These are phyloP conservation scores for Huntiella savannae DNA, from an alignment of 2,329 filamentous ascomycete species.

Conservation along the genomic window DNA sequence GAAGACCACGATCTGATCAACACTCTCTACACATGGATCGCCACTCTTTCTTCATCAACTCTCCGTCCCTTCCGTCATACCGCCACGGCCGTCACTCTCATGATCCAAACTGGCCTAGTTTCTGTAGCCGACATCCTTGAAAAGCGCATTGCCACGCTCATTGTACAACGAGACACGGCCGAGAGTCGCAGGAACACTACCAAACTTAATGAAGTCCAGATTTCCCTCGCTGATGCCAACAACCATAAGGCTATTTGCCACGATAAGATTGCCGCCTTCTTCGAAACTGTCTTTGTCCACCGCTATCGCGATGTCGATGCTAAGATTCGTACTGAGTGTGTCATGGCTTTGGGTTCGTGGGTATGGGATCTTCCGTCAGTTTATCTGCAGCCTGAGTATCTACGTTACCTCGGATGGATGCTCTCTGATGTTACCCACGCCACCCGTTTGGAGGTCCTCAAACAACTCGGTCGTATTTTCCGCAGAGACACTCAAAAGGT, in stretches of 20 bases:
- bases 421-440: slow-evolving; percentile 60
- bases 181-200: slow-evolving; percentile 57
- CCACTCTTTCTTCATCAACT: slow-evolving; percentile 72
- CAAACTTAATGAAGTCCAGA: slow-evolving; percentile 53
- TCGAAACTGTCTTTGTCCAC: slow-evolving; percentile 86
- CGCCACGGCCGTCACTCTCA: slow-evolving; percentile 64
- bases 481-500: slow-evolving; percentile 65
- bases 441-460: slow-evolving; percentile 70
- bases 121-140: slow-evolving; percentile 52
- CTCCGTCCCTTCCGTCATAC: slow-evolving; percentile 88
- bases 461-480: slow-evolving; percentile 64
- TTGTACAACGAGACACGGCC: slow-evolving; percentile 63
- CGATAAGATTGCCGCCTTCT: slow-evolving; percentile 61
- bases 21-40: slow-evolving; percentile 77
- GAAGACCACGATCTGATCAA: slow-evolving; percentile 60
- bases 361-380: slow-evolving; percentile 66
- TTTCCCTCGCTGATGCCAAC: slow-evolving; percentile 50
- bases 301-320: slow-evolving; percentile 88
- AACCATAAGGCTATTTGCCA: slow-evolving; percentile 51
- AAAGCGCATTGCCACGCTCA: slow-evolving; percentile 52
- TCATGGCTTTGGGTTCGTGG: slow-evolving; percentile 74
- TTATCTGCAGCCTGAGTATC: slow-evolving; percentile 77
- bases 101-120: slow-evolving; percentile 62
- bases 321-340: slow-evolving; percentile 73
- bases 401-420: slow-evolving; percentile 91